Evolutionary conservation across 2,329 filamentous ascomycete species (phyloP), one percentile per base, ranked within the genome.

Genomic region (Talaromyces sp.): DNA sequence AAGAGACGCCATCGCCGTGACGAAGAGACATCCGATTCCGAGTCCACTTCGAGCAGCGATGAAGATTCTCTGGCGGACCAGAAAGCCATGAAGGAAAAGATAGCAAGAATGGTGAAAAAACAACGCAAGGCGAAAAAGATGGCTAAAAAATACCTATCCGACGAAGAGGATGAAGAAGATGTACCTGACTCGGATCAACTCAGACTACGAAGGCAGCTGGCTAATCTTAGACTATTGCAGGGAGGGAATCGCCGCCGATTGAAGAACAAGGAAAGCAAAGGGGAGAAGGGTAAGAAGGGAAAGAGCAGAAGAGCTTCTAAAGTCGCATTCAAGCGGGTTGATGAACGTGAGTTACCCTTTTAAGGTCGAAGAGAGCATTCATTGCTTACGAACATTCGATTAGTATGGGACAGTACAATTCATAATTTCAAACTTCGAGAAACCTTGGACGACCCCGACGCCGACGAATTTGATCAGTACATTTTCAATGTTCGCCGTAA

Each of bases 401-500:
- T 61, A 73, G 75, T 80, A 53, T 81, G 78, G 75, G 79, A 84
- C 62, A 80, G 73, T 59, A 80, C 74, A 2, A 82, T 83, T 46
- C 83, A 86, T 69, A 83, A 86, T 64, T 88, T 84, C 75, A 86
- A 86, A 67, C 78, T 87, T 36, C 84, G 81, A n/a, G 85, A 88
- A 66, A 88, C 84, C 11, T 78, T 82, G 3, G 80, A 85, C 57
- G 83, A 86, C 53, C 78, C 81, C n/a, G 82, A 84, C 58, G 75
- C 75, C 25, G 80, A 84, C 55, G 83, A 89, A 63, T 92, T 91
- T 70, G 86, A 92, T 60, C 84, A 89, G 60, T 94, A 87, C 69
- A 81, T 91, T 31, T 96, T 96, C 70, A 89, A 91, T 22, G 88
- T 96, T 15, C 84, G 89, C 15, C 83, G 91, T 56, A 87, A 84